Percentiles rank a stretch among this genome's conserved stretches.
Conservation (phyloP, 179 eudicot species). For the Pouteria campechiana region DNA sequence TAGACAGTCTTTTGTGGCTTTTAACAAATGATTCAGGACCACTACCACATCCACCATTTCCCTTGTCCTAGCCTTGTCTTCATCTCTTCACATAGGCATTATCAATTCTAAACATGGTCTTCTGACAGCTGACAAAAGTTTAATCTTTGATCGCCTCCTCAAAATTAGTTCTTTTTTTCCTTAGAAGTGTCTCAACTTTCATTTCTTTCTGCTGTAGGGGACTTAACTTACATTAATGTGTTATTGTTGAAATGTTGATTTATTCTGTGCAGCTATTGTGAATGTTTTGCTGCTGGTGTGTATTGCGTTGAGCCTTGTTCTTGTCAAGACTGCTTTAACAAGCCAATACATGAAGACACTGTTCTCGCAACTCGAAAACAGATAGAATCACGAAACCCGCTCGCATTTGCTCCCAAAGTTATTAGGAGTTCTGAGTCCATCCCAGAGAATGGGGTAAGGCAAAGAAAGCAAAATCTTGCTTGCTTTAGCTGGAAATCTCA, state of each 20-base stretch:
- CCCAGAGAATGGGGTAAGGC: constrained; percentile 45
- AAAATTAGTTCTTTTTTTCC: no score
- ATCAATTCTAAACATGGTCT: no score
- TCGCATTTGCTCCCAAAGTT: constrained; percentile 99
- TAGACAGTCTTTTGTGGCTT: no score
- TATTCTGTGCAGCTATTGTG: constrained; percentile 71
- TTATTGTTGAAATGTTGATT: constrained; percentile 1
- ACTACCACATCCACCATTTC: no score
- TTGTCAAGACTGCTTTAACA: constrained; percentile 92
- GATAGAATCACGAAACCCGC: constrained; percentile 93
- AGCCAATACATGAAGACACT: constrained; percentile 79
- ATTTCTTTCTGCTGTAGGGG: no score
- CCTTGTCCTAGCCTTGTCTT: no score
- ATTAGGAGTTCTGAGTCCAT: constrained; percentile 46
- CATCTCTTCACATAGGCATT: no score
- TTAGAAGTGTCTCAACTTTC: no score
- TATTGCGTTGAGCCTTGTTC: constrained; percentile 97
- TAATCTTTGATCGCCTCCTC: no score
- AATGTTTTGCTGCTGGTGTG: constrained; percentile 98
- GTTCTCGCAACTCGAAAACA: constrained; percentile 93
- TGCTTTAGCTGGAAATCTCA: neutral
- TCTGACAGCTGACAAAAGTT: no score
- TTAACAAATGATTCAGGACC: no score
- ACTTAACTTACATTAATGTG: no score
- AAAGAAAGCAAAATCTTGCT: neutral